These are phyloP conservation scores for Quercus alba DNA, from an alignment of 306 rosid species.

Conservation along the genomic window DNA sequence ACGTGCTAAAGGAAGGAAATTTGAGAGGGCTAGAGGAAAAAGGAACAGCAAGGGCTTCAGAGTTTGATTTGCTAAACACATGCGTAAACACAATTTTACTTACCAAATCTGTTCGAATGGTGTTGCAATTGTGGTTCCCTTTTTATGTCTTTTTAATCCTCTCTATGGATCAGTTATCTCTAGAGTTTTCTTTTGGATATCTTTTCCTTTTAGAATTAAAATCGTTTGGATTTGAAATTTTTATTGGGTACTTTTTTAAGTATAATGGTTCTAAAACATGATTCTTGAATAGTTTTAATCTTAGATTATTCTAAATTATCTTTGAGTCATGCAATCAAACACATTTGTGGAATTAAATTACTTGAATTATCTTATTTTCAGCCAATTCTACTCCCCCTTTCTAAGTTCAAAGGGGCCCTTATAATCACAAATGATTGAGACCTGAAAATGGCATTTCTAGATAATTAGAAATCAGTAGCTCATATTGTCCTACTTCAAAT, in stretches of 20 bases:
- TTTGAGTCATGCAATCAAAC: not conserved
- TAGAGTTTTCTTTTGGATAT: not conserved
- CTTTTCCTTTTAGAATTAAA: not conserved
- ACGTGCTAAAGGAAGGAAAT: conserved; percentile 47
- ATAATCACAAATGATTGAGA: not conserved
- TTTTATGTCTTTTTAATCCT: not conserved
- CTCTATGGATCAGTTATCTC: not conserved
- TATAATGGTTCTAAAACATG: not conserved
- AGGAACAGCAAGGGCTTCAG: conserved; percentile 63
- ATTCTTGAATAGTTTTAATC: not conserved
- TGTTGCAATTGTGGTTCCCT: not conserved
- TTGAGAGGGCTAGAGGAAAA: conserved; percentile 55
- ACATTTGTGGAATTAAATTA: not conserved
- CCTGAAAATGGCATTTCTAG: too few species aligned
- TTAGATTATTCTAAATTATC: not conserved
- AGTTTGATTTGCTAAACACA: conserved; percentile 31
- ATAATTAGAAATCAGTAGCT: too few species aligned
- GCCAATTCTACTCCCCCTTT: too few species aligned
- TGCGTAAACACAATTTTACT: not conserved
- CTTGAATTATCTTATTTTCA: too few species aligned
- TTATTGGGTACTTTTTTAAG: not conserved
- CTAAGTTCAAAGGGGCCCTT: not conserved
- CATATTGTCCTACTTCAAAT: too few species aligned
- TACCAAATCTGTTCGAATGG: not conserved
- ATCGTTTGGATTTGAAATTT: not conserved